phyloP scores from a whole-genome alignment of 2,329 filamentous ascomycete genomes.

The Aspergillus texensis region DNA sequence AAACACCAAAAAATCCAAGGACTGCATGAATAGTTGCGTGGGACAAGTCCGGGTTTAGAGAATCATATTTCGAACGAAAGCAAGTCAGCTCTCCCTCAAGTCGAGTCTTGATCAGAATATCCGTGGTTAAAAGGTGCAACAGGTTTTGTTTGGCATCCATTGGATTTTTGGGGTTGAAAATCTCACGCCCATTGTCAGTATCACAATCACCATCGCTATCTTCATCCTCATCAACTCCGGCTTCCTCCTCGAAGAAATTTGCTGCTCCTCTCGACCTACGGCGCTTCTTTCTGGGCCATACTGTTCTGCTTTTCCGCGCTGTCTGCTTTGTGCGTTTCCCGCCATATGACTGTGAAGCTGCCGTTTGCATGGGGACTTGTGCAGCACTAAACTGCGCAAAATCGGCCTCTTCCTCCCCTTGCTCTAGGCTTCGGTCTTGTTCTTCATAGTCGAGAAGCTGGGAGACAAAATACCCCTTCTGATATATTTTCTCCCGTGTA shows the following conservation, averaged over 20 bases:
- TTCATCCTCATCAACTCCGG: not conserved
- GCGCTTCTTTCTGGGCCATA: too few species aligned
- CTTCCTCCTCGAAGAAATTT: not conserved
- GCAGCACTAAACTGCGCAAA: not conserved
- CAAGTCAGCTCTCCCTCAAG: slow-evolving; percentile 16
- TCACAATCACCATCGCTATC: not conserved
- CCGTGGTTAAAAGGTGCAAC: slow-evolving; percentile 11
- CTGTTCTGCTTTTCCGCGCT: not conserved
- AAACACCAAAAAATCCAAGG: slow-evolving; percentile 14
- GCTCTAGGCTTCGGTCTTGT: slow-evolving; percentile 1
- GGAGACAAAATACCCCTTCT: slow-evolving; percentile 14
- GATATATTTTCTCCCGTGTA: slow-evolving; percentile 8
- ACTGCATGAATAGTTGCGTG: slow-evolving; percentile 12
- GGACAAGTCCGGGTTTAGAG: slow-evolving; percentile 10
- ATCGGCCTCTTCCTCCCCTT: slow-evolving; percentile 16
- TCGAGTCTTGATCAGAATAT: slow-evolving; percentile 12
- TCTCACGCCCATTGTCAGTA: not conserved
- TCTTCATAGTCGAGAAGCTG: slow-evolving; percentile 11
- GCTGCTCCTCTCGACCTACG: not conserved
- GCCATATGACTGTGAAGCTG: not conserved
- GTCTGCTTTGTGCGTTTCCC: not conserved
- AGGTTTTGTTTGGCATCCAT: slow-evolving; percentile 18
- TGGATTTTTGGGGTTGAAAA: not conserved
- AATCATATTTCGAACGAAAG: slow-evolving; percentile 15
- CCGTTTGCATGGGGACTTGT: not conserved